Evolutionary conservation across 2,329 filamentous ascomycete genomes (phyloP), one percentile per base, ranked within the genome.

Genomic region (Stagonosporopsis cucurbitacearum): DNA sequence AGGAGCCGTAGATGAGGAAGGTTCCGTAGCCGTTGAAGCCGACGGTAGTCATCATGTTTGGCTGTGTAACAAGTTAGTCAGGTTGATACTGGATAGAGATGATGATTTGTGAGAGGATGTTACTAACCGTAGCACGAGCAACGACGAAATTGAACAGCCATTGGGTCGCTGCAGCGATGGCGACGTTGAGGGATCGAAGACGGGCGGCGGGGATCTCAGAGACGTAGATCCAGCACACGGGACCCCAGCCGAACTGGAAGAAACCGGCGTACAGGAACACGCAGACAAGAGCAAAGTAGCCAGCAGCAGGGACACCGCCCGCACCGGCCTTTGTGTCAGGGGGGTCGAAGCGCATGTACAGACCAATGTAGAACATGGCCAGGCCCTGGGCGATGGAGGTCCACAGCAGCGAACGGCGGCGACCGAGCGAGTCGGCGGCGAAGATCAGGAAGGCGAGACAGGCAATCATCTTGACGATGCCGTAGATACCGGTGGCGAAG

Each of bases 101-200:
- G n/a, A n/a, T n/a, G n/a, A 9, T 13, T 3, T 1, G 9, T 9
- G 11, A 19, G 13, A 20, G 1, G 6, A 11, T 1, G 12, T 39
- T 15, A 26, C 19, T 23, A 26, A 6, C 26, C 4, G 88, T 86
- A 30, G 86, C 86, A 51, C 86, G 78, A 1, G 88, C 88, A 53
- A 91, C 86, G 9, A 90, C 83, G 58, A 91, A 89, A 69, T 91
- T 91, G 74, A 91, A 90, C 4, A 91, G 73, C 88, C 88, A 90
- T 66, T 91, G 23, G 13, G 50, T 57, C 19, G 85, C 86, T 0
- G 88, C 87, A 0, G 83, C 88, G 42, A 91, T 79, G 1, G 87
- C 83, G 6, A 91, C 88, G 66, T 90, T 90, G 62, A 88, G 76
- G 17, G 84, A 85, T 51, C 88, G 79, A 7, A 91, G 79, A 30